These are phyloP conservation scores for Kodamaea derodonti DNA, from an alignment of 1,139 yeast species.

Conservation along the genomic window DNA sequence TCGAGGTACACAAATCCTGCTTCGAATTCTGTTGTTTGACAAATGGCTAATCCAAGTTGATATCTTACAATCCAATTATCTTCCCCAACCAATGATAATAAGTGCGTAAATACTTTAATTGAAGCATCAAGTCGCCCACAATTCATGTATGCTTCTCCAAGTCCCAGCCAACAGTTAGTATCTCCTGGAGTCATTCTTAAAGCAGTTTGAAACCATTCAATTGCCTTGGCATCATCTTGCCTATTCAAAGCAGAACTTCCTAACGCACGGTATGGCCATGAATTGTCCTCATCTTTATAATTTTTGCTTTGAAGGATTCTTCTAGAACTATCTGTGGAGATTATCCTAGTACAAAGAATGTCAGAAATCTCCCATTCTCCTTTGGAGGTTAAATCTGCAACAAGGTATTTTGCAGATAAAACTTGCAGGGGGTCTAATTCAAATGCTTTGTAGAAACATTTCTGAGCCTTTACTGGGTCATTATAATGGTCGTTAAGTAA, in stretches of 20 bases:
- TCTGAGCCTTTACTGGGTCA: conserved; percentile 70
- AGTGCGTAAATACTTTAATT: conserved; percentile 71
- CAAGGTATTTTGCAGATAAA: conserved; percentile 69
- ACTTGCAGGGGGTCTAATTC: conserved; percentile 79
- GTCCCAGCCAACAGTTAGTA: conserved; percentile 82
- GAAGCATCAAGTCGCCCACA: conserved; percentile 90
- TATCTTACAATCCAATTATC: conserved; percentile 57
- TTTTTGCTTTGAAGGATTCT: conserved; percentile 42
- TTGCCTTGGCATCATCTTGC: conserved; percentile 74
- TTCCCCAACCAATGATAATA: conserved; percentile 47
- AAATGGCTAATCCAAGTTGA: conserved; percentile 61
- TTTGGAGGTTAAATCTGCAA: conserved; percentile 58
- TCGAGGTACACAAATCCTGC: conserved; percentile 30
- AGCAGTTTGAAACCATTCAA: conserved; percentile 86
- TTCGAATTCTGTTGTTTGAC: conserved; percentile 38
- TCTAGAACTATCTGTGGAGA: conserved; percentile 60
- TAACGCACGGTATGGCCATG: conserved; percentile 87
- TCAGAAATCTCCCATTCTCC: conserved; percentile 88
- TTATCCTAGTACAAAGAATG: conserved; percentile 58
- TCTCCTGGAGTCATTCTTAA: conserved; percentile 66
- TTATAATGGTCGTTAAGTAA: conserved; percentile 55
- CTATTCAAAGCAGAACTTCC: conserved; percentile 75
- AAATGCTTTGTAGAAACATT: conserved; percentile 86
- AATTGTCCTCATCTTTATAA: conserved; percentile 27
- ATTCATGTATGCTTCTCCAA: conserved; percentile 86